These are phyloP conservation scores for Meyerozyma smithsonii DNA, from an alignment of 1,139 yeast species.

Conservation along the genomic window DNA sequence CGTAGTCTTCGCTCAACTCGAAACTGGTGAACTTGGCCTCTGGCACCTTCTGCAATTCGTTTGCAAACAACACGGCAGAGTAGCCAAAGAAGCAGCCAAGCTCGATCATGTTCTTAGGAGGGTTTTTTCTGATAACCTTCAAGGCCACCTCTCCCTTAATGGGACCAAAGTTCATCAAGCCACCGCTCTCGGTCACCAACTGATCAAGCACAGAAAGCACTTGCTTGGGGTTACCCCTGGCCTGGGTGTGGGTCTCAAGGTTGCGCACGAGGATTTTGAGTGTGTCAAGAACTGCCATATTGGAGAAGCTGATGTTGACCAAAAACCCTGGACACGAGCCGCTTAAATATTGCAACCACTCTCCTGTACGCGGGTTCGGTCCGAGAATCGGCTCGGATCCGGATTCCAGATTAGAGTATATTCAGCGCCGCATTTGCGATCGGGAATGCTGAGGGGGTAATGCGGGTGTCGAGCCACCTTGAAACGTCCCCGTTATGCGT, in stretches of 20 bases:
- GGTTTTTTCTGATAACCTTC: conserved; percentile 18
- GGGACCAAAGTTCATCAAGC: conserved; percentile 31
- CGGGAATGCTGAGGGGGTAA: too few species aligned
- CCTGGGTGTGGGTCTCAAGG: background rate
- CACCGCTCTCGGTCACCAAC: conserved; percentile 2
- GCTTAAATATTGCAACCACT: background rate
- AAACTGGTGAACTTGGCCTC: conserved; percentile 34
- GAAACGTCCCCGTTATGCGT: too few species aligned
- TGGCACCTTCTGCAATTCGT: conserved; percentile 18
- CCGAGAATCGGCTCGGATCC: background rate
- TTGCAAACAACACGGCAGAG: conserved; percentile 35
- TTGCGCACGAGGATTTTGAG: background rate
- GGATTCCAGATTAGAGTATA: background rate
- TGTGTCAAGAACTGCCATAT: background rate
- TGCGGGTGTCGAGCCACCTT: too few species aligned
- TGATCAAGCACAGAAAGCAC: conserved; percentile 9
- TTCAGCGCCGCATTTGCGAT: too few species aligned
- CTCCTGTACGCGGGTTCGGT: background rate
- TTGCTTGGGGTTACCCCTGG: conserved; percentile 7
- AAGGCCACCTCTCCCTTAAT: conserved; percentile 28
- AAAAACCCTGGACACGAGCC: background rate
- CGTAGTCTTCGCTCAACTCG: conserved; percentile 30
- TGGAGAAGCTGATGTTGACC: background rate
- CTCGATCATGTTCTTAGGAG: conserved; percentile 36
- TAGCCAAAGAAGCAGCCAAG: conserved; percentile 44